Evolutionary conservation across 2,329 filamentous ascomycete genomes (phyloP), one percentile per base, ranked within the genome.

Genomic region (Phialophora expanda): DNA sequence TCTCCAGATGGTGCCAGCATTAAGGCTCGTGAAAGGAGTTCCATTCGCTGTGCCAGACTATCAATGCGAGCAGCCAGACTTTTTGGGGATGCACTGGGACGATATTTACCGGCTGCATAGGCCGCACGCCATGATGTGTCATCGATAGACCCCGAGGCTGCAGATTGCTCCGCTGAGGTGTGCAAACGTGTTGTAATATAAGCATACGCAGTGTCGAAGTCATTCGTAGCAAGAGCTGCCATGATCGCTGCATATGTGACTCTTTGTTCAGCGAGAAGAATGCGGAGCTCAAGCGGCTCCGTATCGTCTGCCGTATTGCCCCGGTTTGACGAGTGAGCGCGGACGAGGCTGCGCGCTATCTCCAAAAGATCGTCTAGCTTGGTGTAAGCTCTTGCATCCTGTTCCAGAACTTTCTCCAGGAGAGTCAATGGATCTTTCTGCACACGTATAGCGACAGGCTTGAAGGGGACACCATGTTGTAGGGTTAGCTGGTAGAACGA

Each of bases 71-170:
- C 71, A 66, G 76, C 76, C 32, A 80, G 72, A 70, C 73, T 67
- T 66, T 76, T 67, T 30, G 75, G 67, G 64, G 68, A 73, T 61
- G 73, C 72, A 67, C 67, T 75, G 61, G 72, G 71, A 59, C 82
- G 81, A 76, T 87, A 83, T 56, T 85, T 83, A 20, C 87, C 87
- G 22, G 87, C 87, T 64, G 84, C 82, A 73, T 88, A 85, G 14
- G 87, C 87, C 38, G 87, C 86, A 30, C 86, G 85, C 87, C 87
- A 89, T 64, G 86, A 86, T 32, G 86, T 82, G 68, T 89, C 85
- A 73, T 89, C 87, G 67, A 76, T 71, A 56, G 73, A 64, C 20
- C 66, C 54, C 4, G 74, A 62, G 12, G 71, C 70, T 11, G 46
- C n/a, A 41, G 54, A 50, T 61, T 71, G 63, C 34, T 72, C 66